Conservation (phyloP, 345 rosid genomes). For the Salix arbutifolia region DNA sequence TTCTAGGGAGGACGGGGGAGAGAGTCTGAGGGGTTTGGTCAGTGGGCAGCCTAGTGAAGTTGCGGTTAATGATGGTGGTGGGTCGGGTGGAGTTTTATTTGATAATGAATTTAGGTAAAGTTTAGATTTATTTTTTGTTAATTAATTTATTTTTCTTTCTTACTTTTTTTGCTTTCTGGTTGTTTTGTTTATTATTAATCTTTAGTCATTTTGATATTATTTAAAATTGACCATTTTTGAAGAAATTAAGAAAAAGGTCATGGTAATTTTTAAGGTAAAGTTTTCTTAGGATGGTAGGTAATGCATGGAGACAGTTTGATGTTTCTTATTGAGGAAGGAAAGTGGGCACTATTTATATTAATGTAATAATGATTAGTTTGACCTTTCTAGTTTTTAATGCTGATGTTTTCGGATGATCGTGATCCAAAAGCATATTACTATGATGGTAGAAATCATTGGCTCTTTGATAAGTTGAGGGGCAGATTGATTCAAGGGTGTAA, state of each 20-base stretch:
- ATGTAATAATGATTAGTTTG: too few species aligned
- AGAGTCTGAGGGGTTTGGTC: conserved; percentile 16
- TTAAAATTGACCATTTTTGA: too few species aligned
- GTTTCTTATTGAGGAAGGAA: neutral
- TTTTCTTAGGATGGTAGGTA: neutral
- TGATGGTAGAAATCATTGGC: neutral
- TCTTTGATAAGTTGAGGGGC: neutral
- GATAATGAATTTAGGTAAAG: conserved; percentile 18
- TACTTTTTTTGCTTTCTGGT: neutral
- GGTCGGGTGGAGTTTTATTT: neutral
- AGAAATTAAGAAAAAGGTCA: neutral
- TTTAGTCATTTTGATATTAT: neutral
- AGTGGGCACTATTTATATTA: too few species aligned
- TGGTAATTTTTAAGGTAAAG: neutral
- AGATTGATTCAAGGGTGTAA: neutral
- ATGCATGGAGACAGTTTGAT: neutral
- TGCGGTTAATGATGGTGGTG: conserved; percentile 6
- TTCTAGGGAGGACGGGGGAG: conserved; percentile 7
- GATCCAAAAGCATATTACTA: neutral
- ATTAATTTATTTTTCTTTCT: neutral
- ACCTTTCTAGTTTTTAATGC: too few species aligned
- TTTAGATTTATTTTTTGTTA: neutral
- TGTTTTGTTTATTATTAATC: too few species aligned
- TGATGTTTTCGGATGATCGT: too few species aligned
- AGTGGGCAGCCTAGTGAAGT: conserved; percentile 14